Evolutionary conservation across 192 early-diverging fungal genomes (phyloP).

Genomic region (Linnemannia exigua): DNA sequence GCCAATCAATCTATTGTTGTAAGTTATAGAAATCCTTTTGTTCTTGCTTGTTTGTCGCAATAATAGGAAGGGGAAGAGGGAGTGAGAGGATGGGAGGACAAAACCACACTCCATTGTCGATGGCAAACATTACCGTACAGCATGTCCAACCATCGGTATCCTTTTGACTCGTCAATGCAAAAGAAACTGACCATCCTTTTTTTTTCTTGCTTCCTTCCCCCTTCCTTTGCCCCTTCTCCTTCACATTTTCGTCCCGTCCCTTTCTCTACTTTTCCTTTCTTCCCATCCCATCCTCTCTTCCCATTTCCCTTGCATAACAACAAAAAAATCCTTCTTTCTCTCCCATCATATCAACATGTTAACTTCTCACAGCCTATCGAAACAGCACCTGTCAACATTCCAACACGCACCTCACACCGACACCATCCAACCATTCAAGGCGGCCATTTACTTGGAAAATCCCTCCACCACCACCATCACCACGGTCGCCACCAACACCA

Average conservation of each 20-base stretch:
- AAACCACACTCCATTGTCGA: not conserved
- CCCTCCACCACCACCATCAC: conserved; percentile 24
- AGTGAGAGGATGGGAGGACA: not conserved
- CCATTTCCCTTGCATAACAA: not conserved
- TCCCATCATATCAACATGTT: too few relatives aligned
- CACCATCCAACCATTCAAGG: not conserved
- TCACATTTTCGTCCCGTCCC: not conserved
- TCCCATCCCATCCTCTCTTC: not conserved
- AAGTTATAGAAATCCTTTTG: not conserved
- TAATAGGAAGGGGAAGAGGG: not conserved
- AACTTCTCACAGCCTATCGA: conserved; percentile 31
- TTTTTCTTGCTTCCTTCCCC: not conserved
- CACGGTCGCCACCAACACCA: conserved; percentile 21
- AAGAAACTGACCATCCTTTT: not conserved
- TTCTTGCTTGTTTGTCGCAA: not conserved
- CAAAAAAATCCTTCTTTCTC: not conserved
- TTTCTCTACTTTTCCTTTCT: not conserved
- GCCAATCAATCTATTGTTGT: conserved; percentile 11
- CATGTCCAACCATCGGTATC: not conserved
- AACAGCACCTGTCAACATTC: conserved; percentile 47
- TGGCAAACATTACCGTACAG: not conserved
- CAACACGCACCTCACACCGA: conserved; percentile 4
- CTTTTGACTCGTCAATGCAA: not conserved
- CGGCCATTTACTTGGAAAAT: conserved; percentile 18
- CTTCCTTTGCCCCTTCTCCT: not conserved